phyloP scores from a whole-genome alignment of 805 yeast species.

The Blastobotrys americana region DNA sequence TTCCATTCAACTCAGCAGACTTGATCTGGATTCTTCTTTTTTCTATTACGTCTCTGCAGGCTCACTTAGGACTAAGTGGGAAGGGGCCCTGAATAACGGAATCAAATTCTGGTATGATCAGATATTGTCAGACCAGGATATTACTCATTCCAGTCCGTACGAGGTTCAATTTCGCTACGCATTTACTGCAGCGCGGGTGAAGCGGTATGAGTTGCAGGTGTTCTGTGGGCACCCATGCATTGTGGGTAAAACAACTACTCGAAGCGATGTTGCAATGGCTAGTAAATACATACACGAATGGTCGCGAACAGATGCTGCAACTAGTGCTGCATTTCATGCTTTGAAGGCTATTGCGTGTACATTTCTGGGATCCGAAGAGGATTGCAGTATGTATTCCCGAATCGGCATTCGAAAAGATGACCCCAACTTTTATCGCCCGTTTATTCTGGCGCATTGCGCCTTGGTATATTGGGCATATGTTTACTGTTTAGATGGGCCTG shows the following conservation, averaged over 20 bases:
- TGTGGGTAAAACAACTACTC: slow-evolving; percentile 56
- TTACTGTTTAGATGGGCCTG: slow-evolving; percentile 27
- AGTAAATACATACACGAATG: slow-evolving; percentile 45
- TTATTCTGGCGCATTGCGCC: slow-evolving; percentile 22
- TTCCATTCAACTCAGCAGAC: slow-evolving; percentile 63
- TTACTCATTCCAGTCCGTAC: neutral
- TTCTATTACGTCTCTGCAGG: slow-evolving; percentile 31
- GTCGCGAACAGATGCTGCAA: slow-evolving; percentile 43
- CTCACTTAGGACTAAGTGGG: slow-evolving; percentile 47
- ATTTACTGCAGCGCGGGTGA: slow-evolving; percentile 58
- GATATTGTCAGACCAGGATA: neutral
- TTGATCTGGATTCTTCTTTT: slow-evolving; percentile 51
- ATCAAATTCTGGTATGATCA: slow-evolving; percentile 54
- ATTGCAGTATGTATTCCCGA: neutral
- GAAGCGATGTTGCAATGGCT: slow-evolving; percentile 42
- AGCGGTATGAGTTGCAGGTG: slow-evolving; percentile 67
- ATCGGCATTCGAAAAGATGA: slow-evolving; percentile 15
- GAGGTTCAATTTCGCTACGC: slow-evolving; percentile 48
- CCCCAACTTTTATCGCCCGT: slow-evolving; percentile 21
- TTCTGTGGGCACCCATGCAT: slow-evolving; percentile 76
- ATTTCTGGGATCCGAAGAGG: slow-evolving; percentile 31
- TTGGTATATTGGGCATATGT: slow-evolving; percentile 27
- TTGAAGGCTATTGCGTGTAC: slow-evolving; percentile 52
- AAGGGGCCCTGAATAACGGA: slow-evolving; percentile 58
- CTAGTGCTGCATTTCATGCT: slow-evolving; percentile 47